Percentiles rank a stretch among this genome's conserved stretches.
Evolutionary conservation across 176 grass and related monocot genomes (phyloP).

Genomic region (Paspalum vaginatum): DNA sequence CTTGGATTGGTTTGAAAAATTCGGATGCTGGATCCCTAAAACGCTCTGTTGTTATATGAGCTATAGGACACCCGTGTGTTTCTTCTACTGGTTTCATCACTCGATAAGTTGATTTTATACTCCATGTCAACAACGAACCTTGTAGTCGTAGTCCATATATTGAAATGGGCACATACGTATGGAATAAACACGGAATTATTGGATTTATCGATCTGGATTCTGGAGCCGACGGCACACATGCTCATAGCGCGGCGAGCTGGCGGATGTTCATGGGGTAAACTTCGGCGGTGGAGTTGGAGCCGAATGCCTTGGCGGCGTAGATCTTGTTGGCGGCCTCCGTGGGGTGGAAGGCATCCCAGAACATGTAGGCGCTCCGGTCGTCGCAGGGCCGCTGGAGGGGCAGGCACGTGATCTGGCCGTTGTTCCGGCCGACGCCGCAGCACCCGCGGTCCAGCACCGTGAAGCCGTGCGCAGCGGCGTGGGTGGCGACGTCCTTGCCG

Average conservation of each 20-base stretch:
- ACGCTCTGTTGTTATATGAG: too few species aligned
- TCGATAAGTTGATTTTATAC: too few species aligned
- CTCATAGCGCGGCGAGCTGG: conserved; percentile 67
- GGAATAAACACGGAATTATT: neutral
- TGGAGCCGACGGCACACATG: neutral
- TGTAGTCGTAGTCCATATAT: too few species aligned
- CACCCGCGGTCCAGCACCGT: conserved; percentile 73
- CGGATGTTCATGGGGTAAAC: conserved; percentile 70
- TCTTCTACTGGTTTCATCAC: too few species aligned
- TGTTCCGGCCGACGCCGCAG: conserved; percentile 91
- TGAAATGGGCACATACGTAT: neutral
- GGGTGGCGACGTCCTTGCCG: conserved; percentile 54
- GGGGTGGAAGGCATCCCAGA: conserved; percentile 97
- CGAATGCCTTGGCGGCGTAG: conserved; percentile 71
- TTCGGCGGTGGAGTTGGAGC: conserved; percentile 52
- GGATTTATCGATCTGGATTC: neutral
- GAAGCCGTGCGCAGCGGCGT: conserved; percentile 75
- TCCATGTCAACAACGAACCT: too few species aligned
- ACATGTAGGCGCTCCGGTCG: conserved; percentile 73
- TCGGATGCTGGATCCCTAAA: too few species aligned
- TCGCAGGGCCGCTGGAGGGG: conserved; percentile 72
- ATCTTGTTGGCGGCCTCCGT: conserved; percentile 77
- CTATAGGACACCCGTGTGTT: too few species aligned
- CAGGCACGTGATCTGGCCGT: conserved; percentile 94
- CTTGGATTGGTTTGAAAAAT: too few species aligned